Conservation (phyloP, 2,329 filamentous ascomycete genomes). For the Uncinocarpus reesii region DNA sequence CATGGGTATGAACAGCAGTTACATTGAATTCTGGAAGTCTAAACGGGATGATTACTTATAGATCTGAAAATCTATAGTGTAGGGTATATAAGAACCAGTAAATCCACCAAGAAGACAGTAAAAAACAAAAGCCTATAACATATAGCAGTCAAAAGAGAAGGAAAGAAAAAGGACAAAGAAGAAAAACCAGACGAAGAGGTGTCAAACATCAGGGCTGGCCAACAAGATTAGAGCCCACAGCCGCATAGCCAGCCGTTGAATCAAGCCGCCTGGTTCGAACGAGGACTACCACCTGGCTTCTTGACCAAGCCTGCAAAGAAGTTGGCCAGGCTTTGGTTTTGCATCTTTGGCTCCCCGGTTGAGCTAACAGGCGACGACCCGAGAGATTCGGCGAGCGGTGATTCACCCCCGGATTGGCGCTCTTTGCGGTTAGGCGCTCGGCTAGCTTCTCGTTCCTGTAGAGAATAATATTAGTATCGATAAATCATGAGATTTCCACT, state of each 20-base stretch:
- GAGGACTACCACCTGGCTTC: constrained; percentile 34
- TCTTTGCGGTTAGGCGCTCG: constrained; percentile 30
- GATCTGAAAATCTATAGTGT: not conserved
- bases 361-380: constrained; percentile 18
- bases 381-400: constrained; percentile 20
- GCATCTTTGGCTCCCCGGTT: constrained; percentile 40
- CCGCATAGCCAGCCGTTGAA: too few species aligned
- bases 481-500: too few species aligned
- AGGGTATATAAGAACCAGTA: not conserved
- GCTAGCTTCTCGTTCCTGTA: constrained; percentile 37
- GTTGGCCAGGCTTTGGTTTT: constrained; percentile 49
- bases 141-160: not conserved
- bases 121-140: not conserved
- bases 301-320: constrained; percentile 53
- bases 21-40: too few species aligned
- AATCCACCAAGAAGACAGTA: not conserved
- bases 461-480: not conserved
- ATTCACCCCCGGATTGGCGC: constrained; percentile 19
- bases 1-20: too few species aligned
- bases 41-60: not conserved
- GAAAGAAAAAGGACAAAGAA: not conserved
- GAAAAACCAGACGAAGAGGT: too few species aligned
- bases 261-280: constrained; percentile 23
- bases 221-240: too few species aligned
- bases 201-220: too few species aligned